Evolutionary conservation across 331 rosid genomes (phyloP).

Genomic region (Rhamnella rubrinervis): DNA sequence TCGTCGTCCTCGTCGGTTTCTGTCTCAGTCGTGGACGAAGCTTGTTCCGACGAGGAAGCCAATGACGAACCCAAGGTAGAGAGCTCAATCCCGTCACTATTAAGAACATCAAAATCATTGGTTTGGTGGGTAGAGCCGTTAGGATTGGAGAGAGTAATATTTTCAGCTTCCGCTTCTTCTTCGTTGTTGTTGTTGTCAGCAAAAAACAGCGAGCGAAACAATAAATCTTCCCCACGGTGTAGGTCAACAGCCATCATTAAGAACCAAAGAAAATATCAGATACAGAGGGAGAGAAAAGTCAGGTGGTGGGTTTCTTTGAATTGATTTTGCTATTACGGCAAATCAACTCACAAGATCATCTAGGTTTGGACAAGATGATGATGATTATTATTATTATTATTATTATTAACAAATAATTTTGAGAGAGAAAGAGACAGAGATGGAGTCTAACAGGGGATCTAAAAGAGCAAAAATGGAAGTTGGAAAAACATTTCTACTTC

Average conservation of each 20-base stretch:
- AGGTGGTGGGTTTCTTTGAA: neutral
- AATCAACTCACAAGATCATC: too few species aligned
- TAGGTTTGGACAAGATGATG: too few species aligned
- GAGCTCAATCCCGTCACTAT: neutral
- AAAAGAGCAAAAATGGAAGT: too few species aligned
- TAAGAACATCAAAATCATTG: neutral
- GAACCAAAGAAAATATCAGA: neutral
- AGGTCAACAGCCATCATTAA: conserved; percentile 44
- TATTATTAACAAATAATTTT: too few species aligned
- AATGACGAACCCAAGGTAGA: neutral
- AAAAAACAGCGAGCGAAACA: conserved; percentile 31
- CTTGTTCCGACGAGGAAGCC: neutral
- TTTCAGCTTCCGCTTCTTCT: neutral
- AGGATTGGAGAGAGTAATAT: neutral
- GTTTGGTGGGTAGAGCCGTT: too few species aligned
- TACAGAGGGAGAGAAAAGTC: neutral
- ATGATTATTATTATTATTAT: too few species aligned
- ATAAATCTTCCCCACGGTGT: conserved; percentile 26
- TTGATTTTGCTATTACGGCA: too few species aligned
- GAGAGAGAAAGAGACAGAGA: too few species aligned
- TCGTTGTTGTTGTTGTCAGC: neutral
- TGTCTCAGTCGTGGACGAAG: conserved; percentile 10
- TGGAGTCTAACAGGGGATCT: too few species aligned
- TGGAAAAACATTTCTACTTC: too few species aligned
- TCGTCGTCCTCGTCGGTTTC: conserved; percentile 35